Percentiles rank a stretch among this genome's conserved stretches.
phyloP scores from a whole-genome alignment of 176 grass and related monocot species.

The Carex parvula region DNA sequence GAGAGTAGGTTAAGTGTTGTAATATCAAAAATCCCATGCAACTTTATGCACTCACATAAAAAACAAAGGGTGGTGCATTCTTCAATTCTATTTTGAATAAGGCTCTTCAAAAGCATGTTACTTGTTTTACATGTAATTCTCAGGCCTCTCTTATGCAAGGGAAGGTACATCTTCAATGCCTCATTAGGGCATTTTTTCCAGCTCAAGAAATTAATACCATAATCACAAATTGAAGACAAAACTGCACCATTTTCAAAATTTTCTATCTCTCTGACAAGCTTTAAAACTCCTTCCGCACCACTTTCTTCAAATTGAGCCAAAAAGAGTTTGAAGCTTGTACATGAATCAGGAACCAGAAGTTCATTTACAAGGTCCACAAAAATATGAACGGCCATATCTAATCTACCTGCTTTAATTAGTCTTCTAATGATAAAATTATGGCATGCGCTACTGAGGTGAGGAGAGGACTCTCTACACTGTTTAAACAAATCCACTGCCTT shows the following conservation, averaged over 20 bases:
- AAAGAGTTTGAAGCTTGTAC: constrained; percentile 52
- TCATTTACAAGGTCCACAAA: constrained; percentile 55
- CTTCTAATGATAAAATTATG: constrained; percentile 47
- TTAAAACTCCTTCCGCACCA: constrained; percentile 47
- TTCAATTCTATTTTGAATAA: constrained; percentile 52
- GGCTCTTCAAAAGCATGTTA: constrained; percentile 53
- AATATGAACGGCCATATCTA: constrained; percentile 42
- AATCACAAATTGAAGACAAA: constrained; percentile 60
- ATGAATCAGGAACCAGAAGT: constrained; percentile 36
- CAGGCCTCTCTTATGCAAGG: constrained; percentile 43
- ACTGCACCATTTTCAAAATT: constrained; percentile 36
- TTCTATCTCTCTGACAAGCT: constrained; percentile 49
- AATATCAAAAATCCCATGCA: constrained; percentile 53
- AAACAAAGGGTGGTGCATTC: constrained; percentile 34
- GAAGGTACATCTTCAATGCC: constrained; percentile 57
- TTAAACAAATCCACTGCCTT: constrained; percentile 61
- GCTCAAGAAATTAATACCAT: constrained; percentile 65
- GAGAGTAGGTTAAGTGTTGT: constrained; percentile 60
- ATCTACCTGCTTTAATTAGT: constrained; percentile 51
- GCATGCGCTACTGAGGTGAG: constrained; percentile 33
- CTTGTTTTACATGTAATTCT: constrained; percentile 57
- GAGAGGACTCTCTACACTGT: constrained; percentile 41
- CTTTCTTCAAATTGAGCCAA: constrained; percentile 48
- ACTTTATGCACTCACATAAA: constrained; percentile 62
- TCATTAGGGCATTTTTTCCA: constrained; percentile 39